These are phyloP conservation scores for Neopestalotiopsis rosae DNA, from an alignment of 2,329 filamentous ascomycete species.

Conservation along the genomic window DNA sequence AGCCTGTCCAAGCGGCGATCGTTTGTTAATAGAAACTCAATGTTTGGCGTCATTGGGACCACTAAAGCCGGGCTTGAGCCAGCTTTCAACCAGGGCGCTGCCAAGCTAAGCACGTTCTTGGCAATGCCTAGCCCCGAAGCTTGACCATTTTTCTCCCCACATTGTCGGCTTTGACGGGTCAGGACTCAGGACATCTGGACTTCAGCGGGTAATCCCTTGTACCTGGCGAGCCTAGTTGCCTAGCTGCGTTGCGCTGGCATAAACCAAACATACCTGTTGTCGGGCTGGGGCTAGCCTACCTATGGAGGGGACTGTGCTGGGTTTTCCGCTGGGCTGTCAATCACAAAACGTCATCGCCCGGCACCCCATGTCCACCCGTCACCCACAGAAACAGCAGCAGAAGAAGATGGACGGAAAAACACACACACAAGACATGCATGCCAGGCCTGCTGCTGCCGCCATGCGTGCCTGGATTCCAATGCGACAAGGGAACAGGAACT, in stretches of 20 bases:
- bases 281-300: too few species aligned
- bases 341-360: too few species aligned
- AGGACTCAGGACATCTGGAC: too few species aligned
- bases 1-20: not conserved
- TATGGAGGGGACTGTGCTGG: too few species aligned
- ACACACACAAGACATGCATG: not conserved
- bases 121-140: not conserved
- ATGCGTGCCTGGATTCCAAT: not conserved
- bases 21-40: constrained; percentile 5
- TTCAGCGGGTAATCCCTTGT: not conserved
- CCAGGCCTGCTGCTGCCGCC: too few species aligned
- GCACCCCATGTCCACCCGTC: too few species aligned
- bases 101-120: constrained; percentile 3
- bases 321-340: too few species aligned
- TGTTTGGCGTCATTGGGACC: constrained; percentile 8
- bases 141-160: not conserved
- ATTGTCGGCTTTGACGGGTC: not conserved
- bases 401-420: not conserved
- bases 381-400: not conserved
- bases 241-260: not conserved
- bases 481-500: not conserved
- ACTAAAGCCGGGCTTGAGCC: not conserved
- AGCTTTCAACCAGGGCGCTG: not conserved
- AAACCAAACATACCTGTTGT: not conserved
- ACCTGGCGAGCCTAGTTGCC: not conserved